Evolutionary conservation across 192 early-diverging fungal species (phyloP), one percentile per base, ranked within the genome.

Genomic region (Entrophospora sp.): DNA sequence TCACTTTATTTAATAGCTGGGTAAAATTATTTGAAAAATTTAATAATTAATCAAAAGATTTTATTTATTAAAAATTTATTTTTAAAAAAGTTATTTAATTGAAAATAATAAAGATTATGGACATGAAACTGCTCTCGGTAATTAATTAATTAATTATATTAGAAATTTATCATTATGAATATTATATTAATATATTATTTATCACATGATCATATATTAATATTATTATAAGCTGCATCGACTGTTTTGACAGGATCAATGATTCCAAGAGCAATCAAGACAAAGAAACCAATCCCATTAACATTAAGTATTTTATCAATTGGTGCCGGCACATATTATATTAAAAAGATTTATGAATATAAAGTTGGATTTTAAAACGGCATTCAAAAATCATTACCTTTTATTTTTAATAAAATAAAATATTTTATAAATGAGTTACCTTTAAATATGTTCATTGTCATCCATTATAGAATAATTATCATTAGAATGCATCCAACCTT

Each of bases 261-360:
- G 69, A 46, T 73, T 56, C 77, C 77, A 16, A 68, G 77, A 44
- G 68, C 74, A 9, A 53, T 78, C 5, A 67, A 66, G 13, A 71
- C 56, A 12, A 56, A 42, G 20, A 78, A 71, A 42, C 74, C 77
- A 35, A 49, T 78, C 10, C 71, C 77, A 24, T 37, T 73, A 8
- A 66, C 69, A 22, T 63, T 78, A 4, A 52, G 71, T 24, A 46
- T 75, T 25, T 44, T 63, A 14, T 75, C 77, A 10, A 7, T 75
- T 16, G 67, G 64, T 30, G 74, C 70, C 31, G 77, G 77, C n/a
- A 69, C 66, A 25, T 78, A 75, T 38, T 78, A 78, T 61, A 61
- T 55, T 8, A 78, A 78, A 31, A 78, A 78, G 38, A 69, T 78
- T 42, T 66, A 73, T 0, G 77, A 78, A 20, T 73, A 78, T 67